Evolutionary conservation across 306 rosid genomes (phyloP), one percentile per base, ranked within the genome.

Genomic region (Vicia faba): DNA sequence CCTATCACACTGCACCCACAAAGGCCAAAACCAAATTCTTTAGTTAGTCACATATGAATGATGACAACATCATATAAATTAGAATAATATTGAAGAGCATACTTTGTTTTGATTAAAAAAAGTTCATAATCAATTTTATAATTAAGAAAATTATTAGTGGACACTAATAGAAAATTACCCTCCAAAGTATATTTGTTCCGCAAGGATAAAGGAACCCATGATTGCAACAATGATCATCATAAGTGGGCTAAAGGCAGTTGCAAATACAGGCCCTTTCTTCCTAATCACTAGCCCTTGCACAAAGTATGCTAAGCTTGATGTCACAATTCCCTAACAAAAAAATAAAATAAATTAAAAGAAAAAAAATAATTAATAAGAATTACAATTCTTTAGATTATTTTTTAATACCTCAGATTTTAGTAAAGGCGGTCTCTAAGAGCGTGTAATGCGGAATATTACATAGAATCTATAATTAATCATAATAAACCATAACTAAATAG

Each of bases 181-280:
- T 90, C 98, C 98, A 59, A 90, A 96, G 69, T 72, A 93, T 15
- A 93, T 82, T 13, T 84, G 79, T 45, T 93, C 99, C 4, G 96
- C 84, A 14, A 93, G 83, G 58, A 93, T 82, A 72, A 88, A 88
- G 45, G 96, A 93, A 4, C 92, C 97, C 96, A 90, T 83, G 86
- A 88, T 58, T 39, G 96, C 97, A 0, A 93, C 99, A 55, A 93
- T 70, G 57, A 90, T 89, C 99, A 93, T 86, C 95, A 90, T 89
- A 73, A 93, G 76, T 72, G 99, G 99, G 82, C 99, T 93, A 75
- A 93, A 93, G 51, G 97, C 96, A 59, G 99, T 93, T 33, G 97
- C 92, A 79, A 93, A 93, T 0, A 93, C 99, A 19, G 99, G 99
- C 1, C 99, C 99, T 71, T 77, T 90, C 76, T 58, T 86, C 85